Percentiles rank a stretch among this genome's conserved stretches.
Conservation (phyloP, 495 filamentous ascomycete species). For the Hypoxylon perforatum region DNA sequence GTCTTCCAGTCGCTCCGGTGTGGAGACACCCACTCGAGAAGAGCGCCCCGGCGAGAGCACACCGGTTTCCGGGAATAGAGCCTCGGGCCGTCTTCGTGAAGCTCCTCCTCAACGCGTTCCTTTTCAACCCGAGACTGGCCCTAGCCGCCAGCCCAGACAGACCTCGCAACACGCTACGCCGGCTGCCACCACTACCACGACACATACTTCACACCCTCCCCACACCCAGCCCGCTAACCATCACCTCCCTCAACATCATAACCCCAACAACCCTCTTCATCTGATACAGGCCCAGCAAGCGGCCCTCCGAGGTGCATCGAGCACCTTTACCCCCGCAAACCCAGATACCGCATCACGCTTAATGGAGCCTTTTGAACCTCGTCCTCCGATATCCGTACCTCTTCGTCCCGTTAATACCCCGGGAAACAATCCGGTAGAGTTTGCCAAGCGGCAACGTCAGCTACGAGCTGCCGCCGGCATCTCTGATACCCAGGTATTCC, state of each 20-base stretch:
- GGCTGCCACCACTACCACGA: slow-evolving; percentile 44
- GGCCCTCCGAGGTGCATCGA: slow-evolving; percentile 51
- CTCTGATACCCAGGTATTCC: slow-evolving; percentile 36
- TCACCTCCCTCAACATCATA: slow-evolving; percentile 45
- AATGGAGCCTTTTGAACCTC: slow-evolving; percentile 69
- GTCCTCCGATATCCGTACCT: slow-evolving; percentile 63
- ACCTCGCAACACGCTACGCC: slow-evolving; percentile 56
- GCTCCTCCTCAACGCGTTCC: slow-evolving; percentile 80
- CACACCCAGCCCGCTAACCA: slow-evolving; percentile 45
- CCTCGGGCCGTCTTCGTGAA: slow-evolving; percentile 77
- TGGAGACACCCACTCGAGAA: slow-evolving; percentile 71
- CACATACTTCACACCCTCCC: slow-evolving; percentile 45
- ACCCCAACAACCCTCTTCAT: slow-evolving; percentile 41
- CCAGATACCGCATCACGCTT: slow-evolving; percentile 59
- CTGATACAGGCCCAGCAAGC: slow-evolving; percentile 48
- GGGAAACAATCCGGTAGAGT: slow-evolving; percentile 71
- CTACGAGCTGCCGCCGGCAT: slow-evolving; percentile 33
- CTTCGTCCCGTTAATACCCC: slow-evolving; percentile 78
- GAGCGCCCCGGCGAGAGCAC: slow-evolving; percentile 70
- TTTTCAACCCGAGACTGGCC: slow-evolving; percentile 80
- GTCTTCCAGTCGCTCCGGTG: slow-evolving; percentile 60
- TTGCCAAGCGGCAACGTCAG: slow-evolving; percentile 61
- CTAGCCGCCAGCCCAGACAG: slow-evolving; percentile 69
- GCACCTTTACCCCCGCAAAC: slow-evolving; percentile 49
- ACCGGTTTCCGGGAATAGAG: slow-evolving; percentile 66